A percentile compares a stretch with the other conserved stretches of the same genome.
Conservation (phyloP, 306 rosid genomes). For the Rosa multiflora region DNA sequence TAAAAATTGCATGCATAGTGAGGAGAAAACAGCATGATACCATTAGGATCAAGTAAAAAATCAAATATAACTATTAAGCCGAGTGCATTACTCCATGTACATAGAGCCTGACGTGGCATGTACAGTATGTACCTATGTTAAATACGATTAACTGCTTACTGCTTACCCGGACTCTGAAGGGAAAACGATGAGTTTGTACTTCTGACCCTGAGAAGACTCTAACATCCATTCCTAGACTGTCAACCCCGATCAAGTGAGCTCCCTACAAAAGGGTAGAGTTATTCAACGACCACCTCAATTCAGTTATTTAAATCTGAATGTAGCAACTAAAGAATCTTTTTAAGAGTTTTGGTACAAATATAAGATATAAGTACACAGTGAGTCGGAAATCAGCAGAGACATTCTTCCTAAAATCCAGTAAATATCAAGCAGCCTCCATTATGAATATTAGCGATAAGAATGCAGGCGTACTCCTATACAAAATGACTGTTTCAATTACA, state of each 20-base stretch:
- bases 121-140: not conserved
- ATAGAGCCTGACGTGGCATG: slow-evolving; percentile 14
- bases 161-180: slow-evolving; percentile 79
- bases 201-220: slow-evolving; percentile 66
- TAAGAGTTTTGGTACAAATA: not conserved
- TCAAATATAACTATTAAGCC: not conserved
- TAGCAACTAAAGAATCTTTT: not conserved
- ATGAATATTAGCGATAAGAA: not conserved
- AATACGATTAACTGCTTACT: slow-evolving; percentile 18
- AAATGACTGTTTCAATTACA: not conserved
- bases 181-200: slow-evolving; percentile 81
- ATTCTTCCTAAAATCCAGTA: not conserved
- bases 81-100: not conserved
- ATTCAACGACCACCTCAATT: not conserved
- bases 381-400: not conserved
- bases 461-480: not conserved
- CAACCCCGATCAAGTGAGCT: slow-evolving; percentile 84
- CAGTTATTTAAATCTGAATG: not conserved
- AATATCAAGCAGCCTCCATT: not conserved
- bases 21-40: not conserved
- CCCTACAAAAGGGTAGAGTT: slow-evolving; percentile 42
- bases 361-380: not conserved
- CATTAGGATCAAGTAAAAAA: not conserved
- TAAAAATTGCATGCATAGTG: not conserved
- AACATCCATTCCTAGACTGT: slow-evolving; percentile 90